phyloP scores from a whole-genome alignment of 2,329 filamentous ascomycete genomes.

The Stemphylium vesicarium region DNA sequence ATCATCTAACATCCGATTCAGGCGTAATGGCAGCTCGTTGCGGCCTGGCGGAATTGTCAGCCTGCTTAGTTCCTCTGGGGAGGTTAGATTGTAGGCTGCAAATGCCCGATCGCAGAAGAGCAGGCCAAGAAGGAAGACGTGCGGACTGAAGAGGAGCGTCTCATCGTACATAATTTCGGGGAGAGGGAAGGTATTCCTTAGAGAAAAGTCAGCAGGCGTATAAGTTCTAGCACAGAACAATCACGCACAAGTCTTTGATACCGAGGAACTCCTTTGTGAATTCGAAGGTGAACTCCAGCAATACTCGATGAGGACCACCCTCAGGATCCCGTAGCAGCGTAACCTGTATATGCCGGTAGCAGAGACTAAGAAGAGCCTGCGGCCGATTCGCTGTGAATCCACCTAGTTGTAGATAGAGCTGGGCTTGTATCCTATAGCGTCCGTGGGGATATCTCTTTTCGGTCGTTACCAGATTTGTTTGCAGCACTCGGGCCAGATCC shows the following conservation, averaged over 20 bases:
- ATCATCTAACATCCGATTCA: conserved; percentile 7
- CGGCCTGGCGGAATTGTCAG: conserved; percentile 32
- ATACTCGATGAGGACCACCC: conserved; percentile 7
- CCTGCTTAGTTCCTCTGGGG: conserved; percentile 44
- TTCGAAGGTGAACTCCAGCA: conserved; percentile 16
- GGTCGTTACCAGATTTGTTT: conserved; percentile 25
- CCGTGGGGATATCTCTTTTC: conserved; percentile 20
- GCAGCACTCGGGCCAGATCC: conserved; percentile 23
- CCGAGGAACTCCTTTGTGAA: conserved; percentile 8
- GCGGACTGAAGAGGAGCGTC: conserved; percentile 42
- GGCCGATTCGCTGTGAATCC: conserved; percentile 21
- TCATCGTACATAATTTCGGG: conserved; percentile 42
- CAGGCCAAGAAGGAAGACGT: conserved; percentile 41
- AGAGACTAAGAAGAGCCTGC: conserved; percentile 14
- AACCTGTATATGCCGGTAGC: conserved; percentile 13
- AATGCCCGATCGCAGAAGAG: conserved; percentile 39
- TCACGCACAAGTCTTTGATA: background rate
- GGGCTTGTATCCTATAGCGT: conserved; percentile 21
- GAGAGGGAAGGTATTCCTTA: conserved; percentile 38
- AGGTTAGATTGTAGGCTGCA: conserved; percentile 41
- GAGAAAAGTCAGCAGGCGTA: background rate
- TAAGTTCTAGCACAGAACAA: background rate
- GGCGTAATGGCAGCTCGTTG: conserved; percentile 4
- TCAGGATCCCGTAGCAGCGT: conserved; percentile 12
- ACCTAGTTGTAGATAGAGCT: conserved; percentile 24